Evolutionary conservation across 75 land plant genomes (phyloP), one percentile per base, ranked within the genome.

Genomic region (Ceratopteris richardii): DNA sequence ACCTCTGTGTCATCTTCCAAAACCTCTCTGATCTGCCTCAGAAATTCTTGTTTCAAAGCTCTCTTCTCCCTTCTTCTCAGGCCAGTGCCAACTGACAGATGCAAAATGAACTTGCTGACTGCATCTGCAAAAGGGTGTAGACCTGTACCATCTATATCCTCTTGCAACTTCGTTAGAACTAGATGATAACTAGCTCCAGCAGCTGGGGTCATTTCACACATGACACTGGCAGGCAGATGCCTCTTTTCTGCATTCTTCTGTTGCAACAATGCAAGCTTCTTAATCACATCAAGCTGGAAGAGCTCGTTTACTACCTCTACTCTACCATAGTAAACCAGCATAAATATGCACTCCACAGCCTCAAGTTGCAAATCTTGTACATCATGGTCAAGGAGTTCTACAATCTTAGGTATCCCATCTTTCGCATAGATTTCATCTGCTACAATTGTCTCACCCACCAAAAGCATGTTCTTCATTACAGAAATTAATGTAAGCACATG

Each of bases 41-140:
- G 28, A 3, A 85, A 59, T 63, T 81, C 78, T 50, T 53, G 77
- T 72, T 81, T 85, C 14, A 80, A 62, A 0, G 58, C 71, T 31
- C 79, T 60, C 66, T 62, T 81, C 64, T 85, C 88, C 18, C 82
- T 70, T 43, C 72, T 62, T 58, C 82, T 63, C 65, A 85, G 28
- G 54, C 88, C 88, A 39, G 81, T 77, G 1, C 88, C 84, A 1
- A 85, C 75, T 66, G 81, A 78, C 74, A 85, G 48, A 29, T 72
- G 75, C 58, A 81, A 65, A 1, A 74, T 76, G 21, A 81, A 81
- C 58, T 76, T 75, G 26, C 74, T 76, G 31, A 85, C 84, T n/a
- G 73, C 66, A 57, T 81, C 58, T n/a, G 69, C 82, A 71, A 81
- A 85, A 6, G 83, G 7, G 21, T n/a, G 37, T 33, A 4, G 80